phyloP scores from a whole-genome alignment of 352 stramenopile genomes.

The Phytophthora capsici region DNA sequence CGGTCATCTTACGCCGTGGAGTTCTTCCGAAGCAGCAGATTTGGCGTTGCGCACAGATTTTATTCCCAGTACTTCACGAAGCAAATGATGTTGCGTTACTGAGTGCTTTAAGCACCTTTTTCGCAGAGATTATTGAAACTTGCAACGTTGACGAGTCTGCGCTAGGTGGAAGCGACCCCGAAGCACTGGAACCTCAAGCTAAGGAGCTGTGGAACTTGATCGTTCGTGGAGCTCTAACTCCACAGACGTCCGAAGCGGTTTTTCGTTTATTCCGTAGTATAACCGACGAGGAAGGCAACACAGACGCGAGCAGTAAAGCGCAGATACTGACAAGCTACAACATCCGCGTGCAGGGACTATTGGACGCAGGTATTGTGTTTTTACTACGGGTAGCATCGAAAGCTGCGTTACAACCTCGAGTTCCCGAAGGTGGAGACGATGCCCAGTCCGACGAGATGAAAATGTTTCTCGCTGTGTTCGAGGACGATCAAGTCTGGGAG shows the following conservation, averaged over 20 bases:
- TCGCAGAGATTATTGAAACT: constrained; percentile 65
- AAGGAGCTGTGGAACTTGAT: constrained; percentile 61
- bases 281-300: constrained; percentile 13
- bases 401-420: constrained; percentile 35
- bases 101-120: constrained; percentile 67
- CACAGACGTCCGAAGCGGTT: constrained; percentile 38
- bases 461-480: constrained; percentile 54
- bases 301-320: constrained; percentile 31
- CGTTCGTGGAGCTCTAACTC: constrained; percentile 48
- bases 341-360: constrained; percentile 64
- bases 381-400: constrained; percentile 70
- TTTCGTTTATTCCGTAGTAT: constrained; percentile 57
- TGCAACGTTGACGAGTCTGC: constrained; percentile 51
- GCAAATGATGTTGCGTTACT: constrained; percentile 50
- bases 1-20: constrained; percentile 62
- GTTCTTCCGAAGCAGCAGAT: constrained; percentile 57
- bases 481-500: constrained; percentile 54
- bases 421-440: not conserved
- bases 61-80: constrained; percentile 53
- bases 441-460: constrained; percentile 36
- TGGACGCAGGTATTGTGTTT: constrained; percentile 71
- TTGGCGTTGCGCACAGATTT: constrained; percentile 52
- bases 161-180: constrained; percentile 21
- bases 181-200: constrained; percentile 23
- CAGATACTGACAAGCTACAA: constrained; percentile 75